Base-by-base conservation (phyloP, 176 grass and related monocot species). In the Musa itinerans region DNA sequence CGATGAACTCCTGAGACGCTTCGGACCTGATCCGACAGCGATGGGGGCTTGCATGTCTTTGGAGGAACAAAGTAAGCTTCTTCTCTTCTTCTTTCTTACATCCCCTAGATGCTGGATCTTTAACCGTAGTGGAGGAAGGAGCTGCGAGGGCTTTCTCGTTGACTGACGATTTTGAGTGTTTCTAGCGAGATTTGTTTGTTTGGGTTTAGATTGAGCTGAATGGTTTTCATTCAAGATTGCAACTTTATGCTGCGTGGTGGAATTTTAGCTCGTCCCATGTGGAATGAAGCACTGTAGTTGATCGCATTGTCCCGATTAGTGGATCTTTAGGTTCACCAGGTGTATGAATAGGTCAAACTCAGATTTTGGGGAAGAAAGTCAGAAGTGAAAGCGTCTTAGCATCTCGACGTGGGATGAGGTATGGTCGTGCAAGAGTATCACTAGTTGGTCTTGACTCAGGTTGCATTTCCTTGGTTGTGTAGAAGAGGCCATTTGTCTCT, bases 31-130 rank as follows among this genome's bases (percentile, higher is more conserved):
- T 50, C 16, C 19, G 68, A 70, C 43, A 12, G 17, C 68, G 9
- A 70, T 70, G 68, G 68, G 68, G 8, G 50, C 68, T 20, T 70
- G 68, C 68, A 70, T 70, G 48, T 70, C 68, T 48, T 51, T 70
- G 68, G 68, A 21, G 68, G 25, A 70, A 2, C 43, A 50, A 1
- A 10, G 68, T 70, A 20, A 20, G 43, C 14, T 10, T 70, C 17
- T 51, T 25, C 17, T 9, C 11, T 26, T 2, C 23, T 25, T 65
- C 8, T 62, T n/a, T 62, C 17, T 34, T 6, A 5, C 34, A 43
- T 43, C 34, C 34, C 34, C 34, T n/a, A 50, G 50, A 17, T 69
- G 67, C 29, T 70, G 68, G 43, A 70, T 50, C 34, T 70, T 70
- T 68, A 43, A 2, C 67, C 0, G 68, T 48, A 49, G 20, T 51